Percentiles rank a stretch among this genome's conserved stretches.
phyloP scores from a whole-genome alignment of 805 yeast species.

The Pichia gijzeniarum region DNA sequence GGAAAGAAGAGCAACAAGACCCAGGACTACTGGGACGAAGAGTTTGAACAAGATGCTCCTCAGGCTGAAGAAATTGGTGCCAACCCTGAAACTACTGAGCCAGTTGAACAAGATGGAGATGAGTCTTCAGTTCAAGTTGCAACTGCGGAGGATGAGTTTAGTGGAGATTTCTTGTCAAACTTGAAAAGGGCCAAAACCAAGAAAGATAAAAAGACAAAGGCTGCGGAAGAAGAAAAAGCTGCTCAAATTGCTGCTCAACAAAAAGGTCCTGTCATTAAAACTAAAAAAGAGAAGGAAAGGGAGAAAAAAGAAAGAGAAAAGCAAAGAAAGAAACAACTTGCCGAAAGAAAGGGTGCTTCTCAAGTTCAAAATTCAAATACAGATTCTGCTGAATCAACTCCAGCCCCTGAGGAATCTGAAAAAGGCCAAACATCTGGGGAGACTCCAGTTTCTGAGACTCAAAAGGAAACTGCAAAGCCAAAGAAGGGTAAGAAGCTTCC shows the following conservation, averaged over 20 bases:
- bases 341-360: slow-evolving; percentile 73
- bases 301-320: slow-evolving; percentile 92
- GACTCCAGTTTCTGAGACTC: slow-evolving; percentile 17
- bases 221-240: slow-evolving; percentile 42
- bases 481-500: slow-evolving; percentile 71
- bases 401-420: slow-evolving; percentile 34
- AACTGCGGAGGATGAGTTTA: slow-evolving; percentile 39
- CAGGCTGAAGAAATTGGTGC: slow-evolving; percentile 49
- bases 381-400: slow-evolving; percentile 21
- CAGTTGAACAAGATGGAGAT: slow-evolving; percentile 19
- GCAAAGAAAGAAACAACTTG: slow-evolving; percentile 83
- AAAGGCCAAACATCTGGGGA: slow-evolving; percentile 9
- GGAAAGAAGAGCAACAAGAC: slow-evolving; percentile 61
- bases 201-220: slow-evolving; percentile 62
- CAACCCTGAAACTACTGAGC: slow-evolving; percentile 10
- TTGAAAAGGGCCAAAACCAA: slow-evolving; percentile 74
- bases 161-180: slow-evolving; percentile 75
- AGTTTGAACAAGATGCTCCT: slow-evolving; percentile 45
- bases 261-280: slow-evolving; percentile 64
- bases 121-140: slow-evolving; percentile 25
- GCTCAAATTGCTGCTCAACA: slow-evolving; percentile 17
- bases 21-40: slow-evolving; percentile 79
- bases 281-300: slow-evolving; percentile 91
- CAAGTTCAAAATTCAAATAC: slow-evolving; percentile 11
- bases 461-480: slow-evolving; percentile 26